A percentile compares a stretch with the other conserved stretches of the same genome.
These are phyloP conservation scores for Tetracladium marchalianum DNA, from an alignment of 495 filamentous ascomycete species.

Conservation along the genomic window DNA sequence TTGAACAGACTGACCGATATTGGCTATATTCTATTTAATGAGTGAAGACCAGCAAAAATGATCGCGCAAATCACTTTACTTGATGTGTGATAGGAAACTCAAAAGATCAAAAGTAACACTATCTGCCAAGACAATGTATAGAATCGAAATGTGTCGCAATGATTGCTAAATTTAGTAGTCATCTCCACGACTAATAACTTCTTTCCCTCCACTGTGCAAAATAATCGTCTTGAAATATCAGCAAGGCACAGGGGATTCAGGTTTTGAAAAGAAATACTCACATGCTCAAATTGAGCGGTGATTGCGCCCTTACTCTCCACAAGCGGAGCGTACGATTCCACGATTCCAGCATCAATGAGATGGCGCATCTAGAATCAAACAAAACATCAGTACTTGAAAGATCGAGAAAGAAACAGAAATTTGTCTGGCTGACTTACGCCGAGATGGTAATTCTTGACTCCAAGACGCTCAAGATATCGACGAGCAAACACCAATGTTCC, in stretches of 20 bases:
- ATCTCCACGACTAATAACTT: slow-evolving; percentile 83
- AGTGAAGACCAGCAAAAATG: too few relatives aligned
- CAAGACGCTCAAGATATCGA: slow-evolving; percentile 75
- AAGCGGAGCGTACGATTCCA: slow-evolving; percentile 82
- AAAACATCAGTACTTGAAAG: slow-evolving; percentile 11
- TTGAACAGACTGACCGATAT: too few relatives aligned
- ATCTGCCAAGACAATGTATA: too few relatives aligned
- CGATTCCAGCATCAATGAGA: slow-evolving; percentile 72
- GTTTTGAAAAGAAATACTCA: slow-evolving; percentile 34
- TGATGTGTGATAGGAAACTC: too few relatives aligned
- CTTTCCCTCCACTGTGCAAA: slow-evolving; percentile 77
- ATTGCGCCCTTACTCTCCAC: slow-evolving; percentile 89
- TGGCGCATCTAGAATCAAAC: slow-evolving; percentile 49
- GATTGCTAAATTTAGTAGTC: slow-evolving; percentile 52
- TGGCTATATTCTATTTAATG: too few relatives aligned
- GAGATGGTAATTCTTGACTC: slow-evolving; percentile 78
- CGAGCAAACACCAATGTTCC: slow-evolving; percentile 77
- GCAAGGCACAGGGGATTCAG: background rate
- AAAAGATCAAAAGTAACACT: too few relatives aligned
- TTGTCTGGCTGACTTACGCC: slow-evolving; percentile 43
- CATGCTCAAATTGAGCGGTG: slow-evolving; percentile 94
- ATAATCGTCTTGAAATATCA: slow-evolving; percentile 58
- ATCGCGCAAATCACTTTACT: too few relatives aligned
- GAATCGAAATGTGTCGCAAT: too few relatives aligned
- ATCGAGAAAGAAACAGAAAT: background rate